Evolutionary conservation across 352 stramenopile species (phyloP).

Genomic region (Phytopythium vexans): DNA sequence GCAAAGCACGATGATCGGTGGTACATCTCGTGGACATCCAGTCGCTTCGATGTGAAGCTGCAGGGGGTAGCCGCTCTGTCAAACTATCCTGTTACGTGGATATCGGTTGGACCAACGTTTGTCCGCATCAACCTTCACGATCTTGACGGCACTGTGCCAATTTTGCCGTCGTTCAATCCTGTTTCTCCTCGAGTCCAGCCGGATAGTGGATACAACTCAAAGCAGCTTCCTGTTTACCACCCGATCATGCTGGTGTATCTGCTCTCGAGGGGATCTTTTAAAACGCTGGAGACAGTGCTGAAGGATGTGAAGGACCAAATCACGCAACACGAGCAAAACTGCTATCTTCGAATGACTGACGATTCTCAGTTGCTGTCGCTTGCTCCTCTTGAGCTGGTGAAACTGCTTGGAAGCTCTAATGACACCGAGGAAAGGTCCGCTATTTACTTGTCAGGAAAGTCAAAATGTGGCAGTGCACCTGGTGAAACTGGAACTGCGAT

Average conservation of each 20-base stretch:
- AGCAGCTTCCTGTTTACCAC: slow-evolving; percentile 37
- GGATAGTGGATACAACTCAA: slow-evolving; percentile 12
- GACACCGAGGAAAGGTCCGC: slow-evolving; percentile 40
- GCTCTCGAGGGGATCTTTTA: slow-evolving; percentile 61
- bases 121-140: slow-evolving; percentile 57
- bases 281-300: slow-evolving; percentile 50
- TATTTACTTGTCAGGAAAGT: slow-evolving; percentile 39
- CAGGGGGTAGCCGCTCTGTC: slow-evolving; percentile 47
- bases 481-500: slow-evolving; percentile 7
- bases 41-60: slow-evolving; percentile 50
- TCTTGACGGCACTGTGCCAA: slow-evolving; percentile 21
- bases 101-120: slow-evolving; percentile 49
- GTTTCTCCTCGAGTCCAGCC: slow-evolving; percentile 2
- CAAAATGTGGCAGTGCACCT: slow-evolving; percentile 1
- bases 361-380: slow-evolving; percentile 41
- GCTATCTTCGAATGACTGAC: slow-evolving; percentile 74
- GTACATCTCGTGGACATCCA: slow-evolving; percentile 58
- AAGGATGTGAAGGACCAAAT: slow-evolving; percentile 56
- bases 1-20: slow-evolving; percentile 38
- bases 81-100: slow-evolving; percentile 45
- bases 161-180: slow-evolving; percentile 4
- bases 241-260: slow-evolving; percentile 71
- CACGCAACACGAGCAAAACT: slow-evolving; percentile 67
- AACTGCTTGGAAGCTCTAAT: slow-evolving; percentile 32
- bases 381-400: slow-evolving; percentile 47